Percentiles rank a stretch among this genome's conserved stretches.
Conservation (phyloP, 1,284 basidiomycete genomes). For the Tilletiopsis washingtonensis region DNA sequence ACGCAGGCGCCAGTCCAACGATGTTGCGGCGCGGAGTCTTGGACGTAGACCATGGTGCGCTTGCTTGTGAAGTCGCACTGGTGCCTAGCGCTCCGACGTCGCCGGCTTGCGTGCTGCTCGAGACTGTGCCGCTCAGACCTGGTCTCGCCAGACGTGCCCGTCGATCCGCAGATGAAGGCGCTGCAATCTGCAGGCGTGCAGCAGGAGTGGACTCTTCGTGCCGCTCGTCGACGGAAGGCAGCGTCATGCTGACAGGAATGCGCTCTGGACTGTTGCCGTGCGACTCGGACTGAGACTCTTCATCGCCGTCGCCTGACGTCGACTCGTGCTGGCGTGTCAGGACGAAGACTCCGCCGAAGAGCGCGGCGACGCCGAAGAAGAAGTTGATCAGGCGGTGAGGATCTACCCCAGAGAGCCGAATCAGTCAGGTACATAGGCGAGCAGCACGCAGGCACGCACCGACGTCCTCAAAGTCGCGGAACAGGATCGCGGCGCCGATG, state of each 20-base stretch:
- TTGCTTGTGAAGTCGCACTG: too few species aligned
- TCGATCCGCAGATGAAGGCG: not conserved
- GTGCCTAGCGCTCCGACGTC: too few species aligned
- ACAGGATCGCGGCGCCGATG: slow-evolving; percentile 82
- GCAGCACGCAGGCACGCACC: too few species aligned
- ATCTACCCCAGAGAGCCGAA: too few species aligned
- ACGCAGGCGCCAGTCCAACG: not conserved
- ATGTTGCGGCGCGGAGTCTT: not conserved
- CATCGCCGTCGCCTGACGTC: slow-evolving; percentile 1
- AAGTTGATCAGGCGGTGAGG: slow-evolving; percentile 81
- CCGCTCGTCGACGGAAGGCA: not conserved
- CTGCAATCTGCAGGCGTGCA: not conserved
- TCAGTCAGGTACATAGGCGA: too few species aligned
- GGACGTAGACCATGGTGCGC: not conserved
- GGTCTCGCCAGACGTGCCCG: not conserved
- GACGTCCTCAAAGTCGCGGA: slow-evolving; percentile 70
- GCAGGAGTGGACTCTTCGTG: not conserved
- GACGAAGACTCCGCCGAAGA: slow-evolving; percentile 74
- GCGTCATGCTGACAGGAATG: not conserved
- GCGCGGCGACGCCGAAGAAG: slow-evolving; percentile 70
- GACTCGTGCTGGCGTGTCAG: slow-evolving; percentile 22
- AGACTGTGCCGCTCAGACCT: not conserved
- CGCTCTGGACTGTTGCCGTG: not conserved
- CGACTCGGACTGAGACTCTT: not conserved
- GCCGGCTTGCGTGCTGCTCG: not conserved